Base-by-base conservation (phyloP, 208 protist genomes). In the Angomonas ambiguus region DNA sequence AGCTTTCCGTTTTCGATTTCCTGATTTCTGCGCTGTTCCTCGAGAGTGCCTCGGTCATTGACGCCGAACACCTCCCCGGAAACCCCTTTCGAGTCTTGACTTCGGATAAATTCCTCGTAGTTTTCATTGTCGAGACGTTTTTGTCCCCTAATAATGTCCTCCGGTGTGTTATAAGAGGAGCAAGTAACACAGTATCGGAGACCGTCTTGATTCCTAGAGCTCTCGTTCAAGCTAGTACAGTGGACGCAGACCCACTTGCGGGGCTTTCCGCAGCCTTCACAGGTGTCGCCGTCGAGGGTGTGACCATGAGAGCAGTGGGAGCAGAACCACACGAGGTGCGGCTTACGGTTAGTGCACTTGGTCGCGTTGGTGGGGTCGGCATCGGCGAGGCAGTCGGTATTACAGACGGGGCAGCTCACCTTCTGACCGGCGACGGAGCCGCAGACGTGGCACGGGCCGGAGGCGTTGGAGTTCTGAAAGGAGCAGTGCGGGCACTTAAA, bases 261-360 rank as follows among this genome's bases (percentile, higher is more conserved):
- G 6, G 71, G 69, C 68, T 48, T 41, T 0, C 31, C 24, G 61
- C 88, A 94, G 16, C 11, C 18, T 16, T 30, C 16, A 65, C 88
- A 94, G 34, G 31, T 22, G 58, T 94, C 88, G 22, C 71, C 71
- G 62, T 94, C 85, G 28, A 86, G 51, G 3, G 81, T 79, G 70
- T 91, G 89, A 28, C 86, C 35, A 8, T 55, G 48, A 0, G 57
- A 42, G 72, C 88, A 94, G 10, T 79, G 60, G 18, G 28, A 27
- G 72, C 88, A 94, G 60, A 58, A 61, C 85, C 88, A 94, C 2
- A 81, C 62, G 27, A 85, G 62, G 71, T 94, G 88, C 31, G 74
- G 62, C 48, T 80, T 71, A 5, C 67, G 75, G 31, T 73, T 73
- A 5, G 0, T 55, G 70, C 87, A 93, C 31, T 53, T 45, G 1